Conservation (phyloP, 2,329 filamentous ascomycete species). For the Rhynchosporium graminicola region DNA sequence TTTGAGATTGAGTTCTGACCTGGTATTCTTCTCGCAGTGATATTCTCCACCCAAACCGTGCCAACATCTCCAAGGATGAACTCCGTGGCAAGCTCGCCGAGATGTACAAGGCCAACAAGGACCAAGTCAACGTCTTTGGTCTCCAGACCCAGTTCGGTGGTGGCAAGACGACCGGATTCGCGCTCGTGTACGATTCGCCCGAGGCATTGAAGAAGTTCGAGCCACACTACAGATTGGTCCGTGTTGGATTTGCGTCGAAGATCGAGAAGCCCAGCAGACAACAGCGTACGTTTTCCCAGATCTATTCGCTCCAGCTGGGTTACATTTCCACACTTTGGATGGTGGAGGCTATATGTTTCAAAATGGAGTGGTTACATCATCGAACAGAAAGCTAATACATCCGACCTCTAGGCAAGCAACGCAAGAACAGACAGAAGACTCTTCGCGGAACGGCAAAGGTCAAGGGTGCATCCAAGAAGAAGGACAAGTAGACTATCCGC, state of each 20-base stretch:
- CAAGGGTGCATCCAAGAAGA: slow-evolving; percentile 94
- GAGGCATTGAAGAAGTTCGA: slow-evolving; percentile 99
- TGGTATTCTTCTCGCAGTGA: slow-evolving; percentile 62
- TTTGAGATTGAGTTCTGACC: slow-evolving; percentile 29
- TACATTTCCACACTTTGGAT: slow-evolving; percentile 3
- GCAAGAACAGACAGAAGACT: slow-evolving; percentile 99
- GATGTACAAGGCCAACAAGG: slow-evolving; percentile 98
- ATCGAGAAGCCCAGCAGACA: slow-evolving; percentile 97
- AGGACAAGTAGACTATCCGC: slow-evolving; percentile 73
- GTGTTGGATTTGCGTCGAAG: slow-evolving; percentile 90
- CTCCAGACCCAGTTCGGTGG: slow-evolving; percentile 99
- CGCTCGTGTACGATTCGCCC: slow-evolving; percentile 95
- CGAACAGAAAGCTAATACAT: slow-evolving; percentile 30
- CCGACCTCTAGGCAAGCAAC: slow-evolving; percentile 84
- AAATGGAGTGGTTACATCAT: slow-evolving; percentile 5
- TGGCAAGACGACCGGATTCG: slow-evolving; percentile 99
- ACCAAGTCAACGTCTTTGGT: slow-evolving; percentile 96
- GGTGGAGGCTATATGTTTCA: not conserved
- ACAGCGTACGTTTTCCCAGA: slow-evolving; percentile 76
- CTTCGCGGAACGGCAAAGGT: slow-evolving; percentile 97
- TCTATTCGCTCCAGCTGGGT: not conserved
- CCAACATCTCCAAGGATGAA: slow-evolving; percentile 99
- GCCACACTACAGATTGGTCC: slow-evolving; percentile 94
- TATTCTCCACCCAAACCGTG: slow-evolving; percentile 97
- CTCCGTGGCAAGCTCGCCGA: slow-evolving; percentile 91